A percentile compares a stretch with the other conserved stretches of the same genome.
These are phyloP conservation scores for Dictyostelium capitatum DNA, from an alignment of 78 protist genomes.

Conservation along the genomic window DNA sequence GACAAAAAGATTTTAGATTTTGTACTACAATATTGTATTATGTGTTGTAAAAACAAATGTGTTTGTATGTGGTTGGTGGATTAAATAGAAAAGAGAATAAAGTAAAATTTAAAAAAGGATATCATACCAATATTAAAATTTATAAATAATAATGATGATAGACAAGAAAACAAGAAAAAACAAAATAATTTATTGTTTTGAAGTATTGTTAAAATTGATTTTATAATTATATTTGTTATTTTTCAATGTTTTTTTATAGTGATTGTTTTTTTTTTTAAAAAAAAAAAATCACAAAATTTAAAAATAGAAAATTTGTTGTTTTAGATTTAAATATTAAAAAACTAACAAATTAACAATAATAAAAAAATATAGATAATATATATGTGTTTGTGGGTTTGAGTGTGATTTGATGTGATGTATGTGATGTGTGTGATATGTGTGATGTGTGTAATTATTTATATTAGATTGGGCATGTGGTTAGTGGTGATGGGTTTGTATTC, in stretches of 20 bases:
- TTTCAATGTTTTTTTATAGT: constrained; percentile 8
- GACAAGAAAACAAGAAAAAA: constrained; percentile 12
- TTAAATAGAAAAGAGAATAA: no score
- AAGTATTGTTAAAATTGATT: constrained; percentile 10
- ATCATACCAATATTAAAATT: constrained; percentile 10
- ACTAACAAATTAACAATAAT: background rate
- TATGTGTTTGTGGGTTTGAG: no score
- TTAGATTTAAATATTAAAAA: background rate
- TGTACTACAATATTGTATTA: no score
- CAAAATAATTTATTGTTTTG: background rate
- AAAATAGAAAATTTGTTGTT: background rate
- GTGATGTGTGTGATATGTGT: no score
- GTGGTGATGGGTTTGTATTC: no score
- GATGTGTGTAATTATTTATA: no score
- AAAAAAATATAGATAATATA: background rate
- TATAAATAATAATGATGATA: background rate
- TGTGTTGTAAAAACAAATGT: no score
- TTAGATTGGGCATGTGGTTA: no score
- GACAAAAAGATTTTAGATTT: no score
- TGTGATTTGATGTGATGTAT: no score
- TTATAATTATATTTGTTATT: background rate
- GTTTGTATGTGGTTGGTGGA: no score
- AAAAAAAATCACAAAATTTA: background rate
- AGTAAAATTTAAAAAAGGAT: background rate
- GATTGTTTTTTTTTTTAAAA: background rate